These are phyloP conservation scores for Batkoa obscura DNA, from an alignment of 371 early-diverging fungal genomes.

Conservation along the genomic window DNA sequence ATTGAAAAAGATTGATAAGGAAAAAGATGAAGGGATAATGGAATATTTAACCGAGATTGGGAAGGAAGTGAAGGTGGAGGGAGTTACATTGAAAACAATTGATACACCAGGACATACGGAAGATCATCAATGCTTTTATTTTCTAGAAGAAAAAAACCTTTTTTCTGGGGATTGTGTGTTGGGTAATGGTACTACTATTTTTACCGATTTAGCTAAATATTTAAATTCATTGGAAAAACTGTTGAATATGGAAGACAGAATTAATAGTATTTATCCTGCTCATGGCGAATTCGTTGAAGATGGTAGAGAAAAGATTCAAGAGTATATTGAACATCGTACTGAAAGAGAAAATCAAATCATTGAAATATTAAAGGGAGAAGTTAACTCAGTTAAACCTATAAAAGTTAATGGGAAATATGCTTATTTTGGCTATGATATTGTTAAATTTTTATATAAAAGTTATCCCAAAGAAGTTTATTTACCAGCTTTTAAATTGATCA, in stretches of 20 bases:
- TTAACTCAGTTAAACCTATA: slow-evolving; percentile 13
- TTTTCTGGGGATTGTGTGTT: slow-evolving; percentile 71
- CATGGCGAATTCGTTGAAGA: slow-evolving; percentile 65
- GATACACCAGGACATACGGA: slow-evolving; percentile 69
- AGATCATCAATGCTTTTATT: slow-evolving; percentile 56
- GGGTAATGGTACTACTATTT: slow-evolving; percentile 66
- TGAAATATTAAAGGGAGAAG: slow-evolving; percentile 16
- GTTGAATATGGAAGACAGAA: slow-evolving; percentile 1
- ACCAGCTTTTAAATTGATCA: slow-evolving; percentile 41
- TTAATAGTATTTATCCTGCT: slow-evolving; percentile 19
- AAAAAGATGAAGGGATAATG: slow-evolving; percentile 10
- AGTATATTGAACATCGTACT: slow-evolving; percentile 56
- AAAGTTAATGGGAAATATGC: slow-evolving; percentile 5
- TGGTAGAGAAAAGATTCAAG: slow-evolving; percentile 26
- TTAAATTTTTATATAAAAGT: slow-evolving; percentile 32
- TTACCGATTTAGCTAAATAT: slow-evolving; percentile 49
- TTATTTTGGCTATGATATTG: slow-evolving; percentile 25
- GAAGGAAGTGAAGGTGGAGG: slow-evolving; percentile 14
- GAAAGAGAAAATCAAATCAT: slow-evolving; percentile 58
- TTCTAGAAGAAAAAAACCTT: slow-evolving; percentile 47
- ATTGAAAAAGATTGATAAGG: slow-evolving; percentile 13
- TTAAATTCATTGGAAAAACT: slow-evolving; percentile 35
- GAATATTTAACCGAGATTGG: slow-evolving; percentile 11
- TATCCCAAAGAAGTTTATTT: slow-evolving; percentile 30
- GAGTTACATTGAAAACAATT: slow-evolving; percentile 36